Evolutionary conservation across 2,329 filamentous ascomycete species (phyloP).

Genomic region (Cercospora janseana): DNA sequence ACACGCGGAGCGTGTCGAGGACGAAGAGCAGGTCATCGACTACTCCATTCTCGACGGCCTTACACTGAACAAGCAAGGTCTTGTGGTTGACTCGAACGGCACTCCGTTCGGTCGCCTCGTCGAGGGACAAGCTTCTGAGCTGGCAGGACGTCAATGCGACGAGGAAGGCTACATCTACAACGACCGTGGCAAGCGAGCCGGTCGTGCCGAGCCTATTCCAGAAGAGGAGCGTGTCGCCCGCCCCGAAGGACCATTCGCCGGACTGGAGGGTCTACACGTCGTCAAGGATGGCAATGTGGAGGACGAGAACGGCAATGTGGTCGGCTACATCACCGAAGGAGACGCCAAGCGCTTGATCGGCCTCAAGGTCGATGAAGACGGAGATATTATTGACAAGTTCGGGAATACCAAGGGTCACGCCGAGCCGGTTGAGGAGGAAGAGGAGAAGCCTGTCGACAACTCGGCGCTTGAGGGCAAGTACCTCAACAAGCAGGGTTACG

Average conservation of each 20-base stretch:
- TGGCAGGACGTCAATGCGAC: conserved; percentile 56
- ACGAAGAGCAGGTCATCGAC: conserved; percentile 44
- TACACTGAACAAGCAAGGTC: conserved; percentile 58
- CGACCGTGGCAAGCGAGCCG: conserved; percentile 56
- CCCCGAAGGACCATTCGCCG: conserved; percentile 66
- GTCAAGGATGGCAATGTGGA: conserved; percentile 69
- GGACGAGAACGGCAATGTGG: conserved; percentile 74
- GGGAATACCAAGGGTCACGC: conserved; percentile 63
- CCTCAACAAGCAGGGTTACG: conserved; percentile 60
- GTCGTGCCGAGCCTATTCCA: conserved; percentile 58
- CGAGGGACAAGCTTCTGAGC: conserved; percentile 56
- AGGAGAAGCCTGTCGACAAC: conserved; percentile 46
- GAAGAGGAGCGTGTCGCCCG: conserved; percentile 56
- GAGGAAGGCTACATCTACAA: conserved; percentile 57
- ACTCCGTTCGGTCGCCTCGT: conserved; percentile 57
- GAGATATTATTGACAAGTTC: conserved; percentile 75
- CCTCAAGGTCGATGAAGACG: conserved; percentile 74
- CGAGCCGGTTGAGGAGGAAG: conserved; percentile 52
- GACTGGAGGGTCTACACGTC: conserved; percentile 63
- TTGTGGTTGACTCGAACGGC: conserved; percentile 53
- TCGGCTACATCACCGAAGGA: conserved; percentile 69
- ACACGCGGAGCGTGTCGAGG: conserved; percentile 56
- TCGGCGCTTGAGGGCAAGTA: conserved; percentile 54
- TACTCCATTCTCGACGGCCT: conserved; percentile 55
- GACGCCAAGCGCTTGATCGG: conserved; percentile 71